phyloP scores from a whole-genome alignment of 129 eudicot species.

The Erigeron canadensis region DNA sequence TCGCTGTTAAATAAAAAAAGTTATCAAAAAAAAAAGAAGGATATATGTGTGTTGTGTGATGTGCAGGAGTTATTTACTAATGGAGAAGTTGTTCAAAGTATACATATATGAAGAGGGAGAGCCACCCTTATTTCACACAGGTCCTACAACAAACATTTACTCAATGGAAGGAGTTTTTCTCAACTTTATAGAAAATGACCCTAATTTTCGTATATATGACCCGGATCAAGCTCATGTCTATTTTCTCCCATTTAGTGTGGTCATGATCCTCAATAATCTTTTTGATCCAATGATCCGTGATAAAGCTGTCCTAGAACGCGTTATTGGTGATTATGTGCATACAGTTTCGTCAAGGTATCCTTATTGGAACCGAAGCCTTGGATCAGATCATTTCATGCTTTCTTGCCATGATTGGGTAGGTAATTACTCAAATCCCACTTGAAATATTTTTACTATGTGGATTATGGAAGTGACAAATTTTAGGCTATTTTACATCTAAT shows the following conservation, averaged over 20 bases:
- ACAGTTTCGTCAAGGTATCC: slow-evolving; percentile 56
- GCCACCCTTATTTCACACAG: slow-evolving; percentile 69
- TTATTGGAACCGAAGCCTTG: slow-evolving; percentile 83
- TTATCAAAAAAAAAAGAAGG: too few relatives aligned
- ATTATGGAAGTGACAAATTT: neutral
- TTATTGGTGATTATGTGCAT: slow-evolving; percentile 56
- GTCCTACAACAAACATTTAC: slow-evolving; percentile 62
- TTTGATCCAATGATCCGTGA: slow-evolving; percentile 74
- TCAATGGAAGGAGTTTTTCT: slow-evolving; percentile 75
- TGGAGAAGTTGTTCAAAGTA: slow-evolving; percentile 72
- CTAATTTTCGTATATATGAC: slow-evolving; percentile 42
- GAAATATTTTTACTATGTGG: slow-evolving; percentile 8
- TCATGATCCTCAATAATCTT: slow-evolving; percentile 60
- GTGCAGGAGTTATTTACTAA: slow-evolving; percentile 72
- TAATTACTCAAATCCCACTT: slow-evolving; percentile 21
- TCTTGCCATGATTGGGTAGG: slow-evolving; percentile 93
- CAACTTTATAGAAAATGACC: slow-evolving; percentile 44
- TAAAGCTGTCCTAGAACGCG: slow-evolving; percentile 67
- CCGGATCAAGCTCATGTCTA: slow-evolving; percentile 72
- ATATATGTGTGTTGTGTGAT: neutral
- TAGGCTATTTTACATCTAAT: too few relatives aligned
- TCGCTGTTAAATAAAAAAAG: too few relatives aligned
- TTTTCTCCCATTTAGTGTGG: slow-evolving; percentile 82
- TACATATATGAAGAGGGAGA: slow-evolving; percentile 82
- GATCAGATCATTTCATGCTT: slow-evolving; percentile 93